Conservation (phyloP, 2,329 filamentous ascomycete genomes). For the Phyllosticta citrichinensis region DNA sequence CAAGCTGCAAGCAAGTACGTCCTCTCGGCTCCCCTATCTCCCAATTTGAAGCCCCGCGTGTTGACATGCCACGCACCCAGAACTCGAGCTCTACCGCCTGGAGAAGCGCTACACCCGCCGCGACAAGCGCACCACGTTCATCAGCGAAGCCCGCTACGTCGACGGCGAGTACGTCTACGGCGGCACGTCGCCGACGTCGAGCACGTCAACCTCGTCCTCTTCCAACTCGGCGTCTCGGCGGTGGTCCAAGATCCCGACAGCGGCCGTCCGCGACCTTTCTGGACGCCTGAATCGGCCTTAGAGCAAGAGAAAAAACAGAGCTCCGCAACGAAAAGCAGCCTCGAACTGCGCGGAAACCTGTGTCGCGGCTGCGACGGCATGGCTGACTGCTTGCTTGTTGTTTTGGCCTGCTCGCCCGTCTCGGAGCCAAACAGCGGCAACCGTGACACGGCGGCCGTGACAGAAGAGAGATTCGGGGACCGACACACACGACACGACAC, state of each 20-base stretch:
- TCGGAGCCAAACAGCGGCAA: neutral
- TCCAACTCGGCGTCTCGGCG: slow-evolving; percentile 19
- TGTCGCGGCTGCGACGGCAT: neutral
- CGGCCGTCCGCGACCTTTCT: slow-evolving; percentile 23
- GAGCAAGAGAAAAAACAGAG: neutral
- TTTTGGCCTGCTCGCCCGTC: neutral
- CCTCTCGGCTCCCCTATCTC: slow-evolving; percentile 2
- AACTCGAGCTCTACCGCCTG: slow-evolving; percentile 86
- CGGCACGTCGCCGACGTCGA: slow-evolving; percentile 22
- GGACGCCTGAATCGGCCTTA: slow-evolving; percentile 5
- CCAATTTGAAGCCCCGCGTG: neutral
- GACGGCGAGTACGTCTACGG: slow-evolving; percentile 89
- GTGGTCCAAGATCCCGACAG: slow-evolving; percentile 25
- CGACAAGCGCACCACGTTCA: slow-evolving; percentile 81
- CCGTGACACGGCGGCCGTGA: neutral
- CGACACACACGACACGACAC: neutral
- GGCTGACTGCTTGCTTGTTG: neutral
- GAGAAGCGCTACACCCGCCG: slow-evolving; percentile 91
- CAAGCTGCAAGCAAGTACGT: slow-evolving; percentile 31
- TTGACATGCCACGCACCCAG: slow-evolving; percentile 20
- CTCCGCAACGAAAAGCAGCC: neutral
- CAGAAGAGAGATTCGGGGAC: neutral
- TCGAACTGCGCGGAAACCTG: neutral
- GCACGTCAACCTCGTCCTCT: slow-evolving; percentile 11
- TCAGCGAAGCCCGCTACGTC: slow-evolving; percentile 82